A percentile compares a stretch with the other conserved stretches of the same genome.
phyloP scores from a whole-genome alignment of 352 stramenopile species.

The Thraustochytrium striatum region DNA sequence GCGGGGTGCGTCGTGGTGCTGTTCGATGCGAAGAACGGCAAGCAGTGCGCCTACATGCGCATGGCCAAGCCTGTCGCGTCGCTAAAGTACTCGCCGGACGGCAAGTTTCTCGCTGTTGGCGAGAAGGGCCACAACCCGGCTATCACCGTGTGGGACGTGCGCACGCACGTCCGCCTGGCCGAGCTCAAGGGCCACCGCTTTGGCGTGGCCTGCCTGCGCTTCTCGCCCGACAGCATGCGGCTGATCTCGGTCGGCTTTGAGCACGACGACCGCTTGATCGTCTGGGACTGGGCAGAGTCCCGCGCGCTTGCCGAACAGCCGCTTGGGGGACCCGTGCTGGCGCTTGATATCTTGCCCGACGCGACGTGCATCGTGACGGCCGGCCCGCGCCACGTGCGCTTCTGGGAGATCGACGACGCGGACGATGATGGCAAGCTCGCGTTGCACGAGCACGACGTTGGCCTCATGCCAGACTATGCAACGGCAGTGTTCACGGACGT shows the following conservation, averaged over 20 bases:
- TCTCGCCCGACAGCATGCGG: slow-evolving; percentile 64
- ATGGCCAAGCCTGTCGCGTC: slow-evolving; percentile 74
- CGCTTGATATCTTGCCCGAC: slow-evolving; percentile 65
- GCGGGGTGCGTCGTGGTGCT: slow-evolving; percentile 80
- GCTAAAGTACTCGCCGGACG: slow-evolving; percentile 72
- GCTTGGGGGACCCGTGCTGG: slow-evolving; percentile 63
- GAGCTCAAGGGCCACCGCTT: slow-evolving; percentile 75
- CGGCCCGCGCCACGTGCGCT: slow-evolving; percentile 58
- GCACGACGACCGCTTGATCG: slow-evolving; percentile 72
- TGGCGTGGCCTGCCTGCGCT: slow-evolving; percentile 70
- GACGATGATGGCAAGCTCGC: not conserved
- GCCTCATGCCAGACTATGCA: slow-evolving; percentile 42
- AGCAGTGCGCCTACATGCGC: slow-evolving; percentile 78
- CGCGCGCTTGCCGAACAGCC: not conserved
- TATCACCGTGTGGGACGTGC: slow-evolving; percentile 77
- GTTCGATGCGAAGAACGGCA: slow-evolving; percentile 75
- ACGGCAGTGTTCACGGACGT: slow-evolving; percentile 49
- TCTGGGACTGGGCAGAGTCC: slow-evolving; percentile 62
- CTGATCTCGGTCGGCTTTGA: slow-evolving; percentile 70
- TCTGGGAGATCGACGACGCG: slow-evolving; percentile 43
- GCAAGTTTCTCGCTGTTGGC: slow-evolving; percentile 75
- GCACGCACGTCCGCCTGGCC: slow-evolving; percentile 68
- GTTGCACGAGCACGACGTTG: slow-evolving; percentile 19
- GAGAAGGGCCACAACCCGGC: slow-evolving; percentile 73
- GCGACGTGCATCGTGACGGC: slow-evolving; percentile 74